These are phyloP conservation scores for Forsythia viridissima DNA, from an alignment of 257 asterid species.

Conservation along the genomic window DNA sequence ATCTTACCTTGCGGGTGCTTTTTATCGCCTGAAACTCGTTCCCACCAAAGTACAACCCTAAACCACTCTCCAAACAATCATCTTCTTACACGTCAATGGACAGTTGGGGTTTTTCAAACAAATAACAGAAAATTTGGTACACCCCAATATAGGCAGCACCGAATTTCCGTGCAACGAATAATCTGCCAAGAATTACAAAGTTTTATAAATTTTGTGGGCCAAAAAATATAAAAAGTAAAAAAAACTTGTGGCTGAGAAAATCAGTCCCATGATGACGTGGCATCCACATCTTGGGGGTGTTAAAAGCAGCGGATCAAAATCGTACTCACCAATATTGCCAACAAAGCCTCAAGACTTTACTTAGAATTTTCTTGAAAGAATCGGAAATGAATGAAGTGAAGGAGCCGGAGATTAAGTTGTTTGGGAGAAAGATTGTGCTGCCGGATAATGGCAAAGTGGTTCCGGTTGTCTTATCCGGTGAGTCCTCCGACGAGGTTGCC, in stretches of 20 bases:
- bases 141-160: slow-evolving; percentile 28
- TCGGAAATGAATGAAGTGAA: slow-evolving; percentile 34
- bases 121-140: not conserved
- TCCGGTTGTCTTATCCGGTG: slow-evolving; percentile 2
- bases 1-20: slow-evolving; percentile 2
- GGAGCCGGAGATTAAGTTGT: slow-evolving; percentile 65
- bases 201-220: no score
- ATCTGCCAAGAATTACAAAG: no score
- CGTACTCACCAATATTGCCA: slow-evolving; percentile 43
- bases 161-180: slow-evolving; percentile 25
- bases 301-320: slow-evolving; percentile 41
- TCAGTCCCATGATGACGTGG: slow-evolving; percentile 51
- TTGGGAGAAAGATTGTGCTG: slow-evolving; percentile 66
- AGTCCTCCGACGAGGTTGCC: slow-evolving; percentile 25
- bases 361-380: not conserved
- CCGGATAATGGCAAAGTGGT: slow-evolving; percentile 44
- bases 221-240: slow-evolving; percentile 12
- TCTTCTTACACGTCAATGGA: slow-evolving; percentile 30
- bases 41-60: slow-evolving; percentile 19
- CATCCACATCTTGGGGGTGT: slow-evolving; percentile 46
- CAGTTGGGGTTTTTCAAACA: not conserved
- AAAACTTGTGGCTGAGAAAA: slow-evolving; percentile 72
- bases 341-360: slow-evolving; percentile 35
- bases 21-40: slow-evolving; percentile 16
- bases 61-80: slow-evolving; percentile 20